Conservation (phyloP, 2,329 filamentous ascomycete genomes). For the Dothideomycetes sp. region DNA sequence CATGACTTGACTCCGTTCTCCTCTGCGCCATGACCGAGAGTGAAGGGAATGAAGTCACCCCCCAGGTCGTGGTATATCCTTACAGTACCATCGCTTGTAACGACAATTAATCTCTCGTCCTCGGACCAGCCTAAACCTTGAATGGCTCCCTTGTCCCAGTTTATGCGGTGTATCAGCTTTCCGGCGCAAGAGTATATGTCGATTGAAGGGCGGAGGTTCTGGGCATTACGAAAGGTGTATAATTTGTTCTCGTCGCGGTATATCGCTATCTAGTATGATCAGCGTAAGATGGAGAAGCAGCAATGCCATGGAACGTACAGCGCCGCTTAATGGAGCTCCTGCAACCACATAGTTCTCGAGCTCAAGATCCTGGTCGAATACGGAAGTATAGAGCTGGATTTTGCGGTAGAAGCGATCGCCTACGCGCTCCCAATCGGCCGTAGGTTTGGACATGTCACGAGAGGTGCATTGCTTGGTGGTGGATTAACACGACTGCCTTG, state of each 20-base stretch:
- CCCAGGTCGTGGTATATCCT: conserved; percentile 86
- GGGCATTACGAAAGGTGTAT: conserved; percentile 62
- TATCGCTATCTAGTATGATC: conserved; percentile 52
- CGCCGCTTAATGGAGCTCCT: conserved; percentile 86
- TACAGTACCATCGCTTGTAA: conserved; percentile 82
- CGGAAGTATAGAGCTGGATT: conserved; percentile 79
- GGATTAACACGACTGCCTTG: neutral
- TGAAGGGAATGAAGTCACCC: conserved; percentile 90
- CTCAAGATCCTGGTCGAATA: conserved; percentile 89
- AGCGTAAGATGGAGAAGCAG: conserved; percentile 9
- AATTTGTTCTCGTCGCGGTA: conserved; percentile 83
- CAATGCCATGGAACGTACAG: conserved; percentile 56
- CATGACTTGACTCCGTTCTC: conserved; percentile 81
- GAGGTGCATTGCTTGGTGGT: neutral
- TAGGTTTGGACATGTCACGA: conserved; percentile 46
- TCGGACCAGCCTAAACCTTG: conserved; percentile 92
- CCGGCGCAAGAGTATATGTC: conserved; percentile 92
- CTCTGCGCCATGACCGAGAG: conserved; percentile 76
- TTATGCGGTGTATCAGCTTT: conserved; percentile 72
- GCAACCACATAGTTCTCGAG: conserved; percentile 88
- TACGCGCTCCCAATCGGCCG: conserved; percentile 87
- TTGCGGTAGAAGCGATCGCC: conserved; percentile 94
- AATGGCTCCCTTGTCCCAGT: conserved; percentile 82
- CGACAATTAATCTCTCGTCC: conserved; percentile 80
- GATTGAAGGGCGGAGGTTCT: conserved; percentile 69